Evolutionary conservation across 1,284 basidiomycete species (phyloP).

Genomic region (Cutaneotrichosporon daszewskae): DNA sequence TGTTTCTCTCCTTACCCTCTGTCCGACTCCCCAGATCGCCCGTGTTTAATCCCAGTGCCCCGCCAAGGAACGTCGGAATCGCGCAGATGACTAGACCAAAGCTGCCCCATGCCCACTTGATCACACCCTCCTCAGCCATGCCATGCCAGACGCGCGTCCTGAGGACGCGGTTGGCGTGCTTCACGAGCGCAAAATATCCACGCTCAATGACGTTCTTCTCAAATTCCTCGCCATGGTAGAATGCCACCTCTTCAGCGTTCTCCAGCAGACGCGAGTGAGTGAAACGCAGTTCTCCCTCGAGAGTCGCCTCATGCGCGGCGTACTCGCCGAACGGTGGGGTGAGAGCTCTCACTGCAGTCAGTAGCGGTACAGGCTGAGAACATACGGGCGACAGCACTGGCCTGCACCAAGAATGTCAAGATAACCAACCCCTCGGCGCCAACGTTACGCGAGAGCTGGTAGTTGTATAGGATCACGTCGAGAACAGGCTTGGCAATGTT

Average conservation of each 20-base stretch:
- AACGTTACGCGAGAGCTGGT: conserved; percentile 87
- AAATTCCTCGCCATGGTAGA: conserved; percentile 82
- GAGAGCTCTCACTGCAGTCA: conserved; percentile 63
- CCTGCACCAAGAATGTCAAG: conserved; percentile 78
- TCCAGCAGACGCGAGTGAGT: conserved; percentile 90
- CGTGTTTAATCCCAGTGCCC: conserved; percentile 63
- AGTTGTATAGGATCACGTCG: conserved; percentile 88
- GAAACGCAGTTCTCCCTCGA: conserved; percentile 84
- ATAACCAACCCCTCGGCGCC: conserved; percentile 88
- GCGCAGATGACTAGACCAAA: conserved; percentile 90
- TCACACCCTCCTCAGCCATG: conserved; percentile 88
- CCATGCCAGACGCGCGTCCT: conserved; percentile 81
- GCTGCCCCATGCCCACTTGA: conserved; percentile 97
- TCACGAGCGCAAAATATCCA: conserved; percentile 80
- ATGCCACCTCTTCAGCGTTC: conserved; percentile 89
- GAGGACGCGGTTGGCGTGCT: conserved; percentile 81
- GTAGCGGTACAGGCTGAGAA: conserved; percentile 1
- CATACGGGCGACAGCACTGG: conserved; percentile 53
- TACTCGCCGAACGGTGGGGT: conserved; percentile 95
- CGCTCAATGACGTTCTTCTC: conserved; percentile 92
- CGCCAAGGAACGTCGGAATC: conserved; percentile 84
- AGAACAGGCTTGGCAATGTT: conserved; percentile 89
- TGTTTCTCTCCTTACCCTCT: conserved; percentile 57
- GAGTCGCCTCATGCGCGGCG: conserved; percentile 66
- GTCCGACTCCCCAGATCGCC: conserved; percentile 75